These are phyloP conservation scores for Phytophthora meadii DNA, from an alignment of 352 stramenopile species.

Conservation along the genomic window DNA sequence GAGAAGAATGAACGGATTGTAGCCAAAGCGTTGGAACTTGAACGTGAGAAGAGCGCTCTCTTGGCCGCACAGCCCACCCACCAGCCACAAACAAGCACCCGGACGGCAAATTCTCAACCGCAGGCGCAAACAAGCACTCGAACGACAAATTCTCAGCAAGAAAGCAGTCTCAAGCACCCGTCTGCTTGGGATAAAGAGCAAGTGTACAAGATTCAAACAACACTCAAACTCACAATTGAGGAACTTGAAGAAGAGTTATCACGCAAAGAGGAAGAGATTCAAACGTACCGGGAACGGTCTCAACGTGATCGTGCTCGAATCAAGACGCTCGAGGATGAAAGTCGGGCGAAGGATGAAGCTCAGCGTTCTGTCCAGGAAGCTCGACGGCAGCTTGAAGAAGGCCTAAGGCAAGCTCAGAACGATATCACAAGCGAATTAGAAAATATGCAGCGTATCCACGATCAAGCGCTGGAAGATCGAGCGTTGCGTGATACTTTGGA, in stretches of 20 bases:
- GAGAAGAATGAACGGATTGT: constrained; percentile 81
- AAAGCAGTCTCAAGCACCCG: constrained; percentile 23
- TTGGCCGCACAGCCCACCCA: constrained; percentile 29
- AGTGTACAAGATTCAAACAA: constrained; percentile 72
- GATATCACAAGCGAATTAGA: constrained; percentile 63
- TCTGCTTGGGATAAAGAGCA: constrained; percentile 78
- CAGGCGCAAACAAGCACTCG: constrained; percentile 12
- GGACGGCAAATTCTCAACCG: constrained; percentile 9
- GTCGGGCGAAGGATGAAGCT: constrained; percentile 48
- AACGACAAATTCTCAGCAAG: constrained; percentile 9
- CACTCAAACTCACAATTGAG: constrained; percentile 72
- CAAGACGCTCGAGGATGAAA: constrained; percentile 65
- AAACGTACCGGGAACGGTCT: constrained; percentile 51
- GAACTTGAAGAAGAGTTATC: constrained; percentile 84
- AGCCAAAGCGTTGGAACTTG: constrained; percentile 69
- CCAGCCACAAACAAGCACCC: constrained; percentile 12
- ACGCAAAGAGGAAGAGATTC: constrained; percentile 66
- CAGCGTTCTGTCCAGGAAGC: constrained; percentile 40
- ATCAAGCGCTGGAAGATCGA: constrained; percentile 60
- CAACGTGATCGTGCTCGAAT: constrained; percentile 61
- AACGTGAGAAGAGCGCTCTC: constrained; percentile 72
- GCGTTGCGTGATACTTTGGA: constrained; percentile 62
- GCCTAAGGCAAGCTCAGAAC: constrained; percentile 64
- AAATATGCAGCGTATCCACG: constrained; percentile 50
- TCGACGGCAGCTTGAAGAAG: constrained; percentile 55